Base-by-base conservation (phyloP, 768 basidiomycete species). In the Pleurotus tuber-regium region DNA sequence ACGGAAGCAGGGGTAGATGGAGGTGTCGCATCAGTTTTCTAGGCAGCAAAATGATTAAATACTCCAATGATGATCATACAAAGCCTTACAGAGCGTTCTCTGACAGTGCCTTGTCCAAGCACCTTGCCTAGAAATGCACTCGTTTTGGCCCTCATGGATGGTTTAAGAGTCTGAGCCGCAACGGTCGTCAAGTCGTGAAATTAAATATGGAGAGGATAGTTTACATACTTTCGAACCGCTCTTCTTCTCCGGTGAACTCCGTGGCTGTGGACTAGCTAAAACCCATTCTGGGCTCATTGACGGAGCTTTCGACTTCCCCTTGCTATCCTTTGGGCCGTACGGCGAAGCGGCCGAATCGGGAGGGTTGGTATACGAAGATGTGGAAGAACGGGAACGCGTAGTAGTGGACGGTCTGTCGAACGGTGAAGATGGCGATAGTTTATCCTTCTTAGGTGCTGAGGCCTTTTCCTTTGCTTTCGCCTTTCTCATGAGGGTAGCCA, bases 401-500 rank as follows among this genome's bases (percentile, higher is more conserved):
- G 61, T 60, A 14, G 57, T 74, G n/a, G 80, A 77, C 23, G 74
- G 70, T 9, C 62, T 66, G 31, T 75, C 75, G 25, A 62, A 59
- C 50, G 67, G 43, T 12, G 41, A 14, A 21, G 50, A n/a, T 26
- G 63, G 52, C 62, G 69, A 42, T 74, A 71, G 60, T 43, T 62
- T 66, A 42, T 70, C 67, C 42, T 61, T 69, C 53, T 64, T 67
- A 53, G 58, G 64, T 29, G 56, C 44, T 19, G 78, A 61, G 33
- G 73, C 69, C 0, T 72, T 77, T 16, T 82, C 82, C 43, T 78
- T 73, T 60, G 87, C 87, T 68, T 86, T 91, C 12, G 89, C 87
- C 69, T 93, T 94, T 55, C 86, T 78, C 48, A 94, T 66, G 48
- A 97, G 76, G 8, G 91, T 93, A 3, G 91, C 91, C 18, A 97